phyloP scores from a whole-genome alignment of 2,329 filamentous ascomycete species.

The Penicillium polonicum region DNA sequence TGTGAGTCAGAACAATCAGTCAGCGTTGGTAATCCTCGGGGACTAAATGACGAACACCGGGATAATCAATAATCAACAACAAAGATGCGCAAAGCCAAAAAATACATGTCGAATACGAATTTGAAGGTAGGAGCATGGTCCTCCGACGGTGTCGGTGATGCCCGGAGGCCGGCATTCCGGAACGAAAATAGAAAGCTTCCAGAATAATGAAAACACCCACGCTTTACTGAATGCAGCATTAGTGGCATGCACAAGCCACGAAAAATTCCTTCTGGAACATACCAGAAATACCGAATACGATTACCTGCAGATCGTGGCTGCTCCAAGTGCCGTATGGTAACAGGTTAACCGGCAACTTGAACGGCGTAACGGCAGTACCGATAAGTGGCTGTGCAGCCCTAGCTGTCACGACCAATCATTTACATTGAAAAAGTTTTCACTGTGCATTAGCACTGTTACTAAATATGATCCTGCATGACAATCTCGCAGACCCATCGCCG shows the following conservation, averaged over 20 bases:
- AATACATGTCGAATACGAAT: background rate
- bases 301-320: conserved; percentile 1
- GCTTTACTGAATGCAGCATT: background rate
- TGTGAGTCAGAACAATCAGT: conserved; percentile 3
- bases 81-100: background rate
- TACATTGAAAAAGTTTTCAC: conserved; percentile 19
- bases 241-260: conserved; percentile 5
- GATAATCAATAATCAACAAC: background rate
- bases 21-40: background rate
- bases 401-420: conserved; percentile 16
- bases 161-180: conserved; percentile 9
- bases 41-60: background rate
- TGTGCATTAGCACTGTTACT: conserved; percentile 26
- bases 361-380: conserved; percentile 4
- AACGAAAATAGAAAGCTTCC: conserved; percentile 16
- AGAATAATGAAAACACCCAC: conserved; percentile 3
- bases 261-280: conserved; percentile 6
- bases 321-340: conserved; percentile 3
- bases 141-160: conserved; percentile 4
- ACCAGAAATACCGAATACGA: conserved; percentile 11
- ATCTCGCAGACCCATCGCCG: background rate
- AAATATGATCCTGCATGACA: conserved; percentile 21
- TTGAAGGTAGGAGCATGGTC: background rate
- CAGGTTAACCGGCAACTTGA: conserved; percentile 8
- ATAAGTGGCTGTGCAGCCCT: conserved; percentile 21